A percentile compares a stretch with the other conserved stretches of the same genome.
Conservation (phyloP, 306 rosid species). For the Glycine latifolia region DNA sequence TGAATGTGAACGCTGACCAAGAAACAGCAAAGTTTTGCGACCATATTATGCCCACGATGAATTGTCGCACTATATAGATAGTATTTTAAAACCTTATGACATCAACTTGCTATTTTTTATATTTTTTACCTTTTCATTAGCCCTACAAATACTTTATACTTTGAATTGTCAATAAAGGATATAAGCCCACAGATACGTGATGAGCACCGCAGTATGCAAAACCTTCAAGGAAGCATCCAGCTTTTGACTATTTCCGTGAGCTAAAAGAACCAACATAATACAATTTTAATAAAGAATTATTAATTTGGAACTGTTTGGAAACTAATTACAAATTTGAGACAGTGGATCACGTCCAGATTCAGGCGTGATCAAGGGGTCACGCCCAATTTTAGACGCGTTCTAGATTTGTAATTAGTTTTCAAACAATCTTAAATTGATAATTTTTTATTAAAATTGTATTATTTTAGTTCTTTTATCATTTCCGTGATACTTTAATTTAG, state of each 20-base stretch:
- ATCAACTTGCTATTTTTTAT: conserved; percentile 18
- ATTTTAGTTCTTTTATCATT: no score
- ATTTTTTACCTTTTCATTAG: not conserved
- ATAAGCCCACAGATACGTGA: not conserved
- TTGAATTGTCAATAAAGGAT: conserved; percentile 32
- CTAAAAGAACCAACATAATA: no score
- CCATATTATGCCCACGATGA: not conserved
- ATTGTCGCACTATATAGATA: not conserved
- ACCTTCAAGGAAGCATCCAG: not conserved
- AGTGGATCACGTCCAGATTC: no score
- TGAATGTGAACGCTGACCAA: conserved; percentile 8
- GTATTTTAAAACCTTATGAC: conserved; percentile 8
- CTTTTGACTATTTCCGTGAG: conserved; percentile 14
- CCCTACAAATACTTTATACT: conserved; percentile 4
- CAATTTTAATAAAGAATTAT: no score
- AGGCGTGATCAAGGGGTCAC: no score
- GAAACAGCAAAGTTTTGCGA: conserved; percentile 7
- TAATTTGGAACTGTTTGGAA: no score
- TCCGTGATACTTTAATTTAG: not conserved
- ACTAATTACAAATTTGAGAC: no score
- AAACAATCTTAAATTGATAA: no score
- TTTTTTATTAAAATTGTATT: no score
- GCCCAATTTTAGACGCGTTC: no score
- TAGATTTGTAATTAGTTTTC: no score
- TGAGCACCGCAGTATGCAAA: not conserved